Percentiles rank a stretch among this genome's conserved stretches.
Evolutionary conservation across 495 filamentous ascomycete species (phyloP).

Genomic region (Penicillium nucicola): DNA sequence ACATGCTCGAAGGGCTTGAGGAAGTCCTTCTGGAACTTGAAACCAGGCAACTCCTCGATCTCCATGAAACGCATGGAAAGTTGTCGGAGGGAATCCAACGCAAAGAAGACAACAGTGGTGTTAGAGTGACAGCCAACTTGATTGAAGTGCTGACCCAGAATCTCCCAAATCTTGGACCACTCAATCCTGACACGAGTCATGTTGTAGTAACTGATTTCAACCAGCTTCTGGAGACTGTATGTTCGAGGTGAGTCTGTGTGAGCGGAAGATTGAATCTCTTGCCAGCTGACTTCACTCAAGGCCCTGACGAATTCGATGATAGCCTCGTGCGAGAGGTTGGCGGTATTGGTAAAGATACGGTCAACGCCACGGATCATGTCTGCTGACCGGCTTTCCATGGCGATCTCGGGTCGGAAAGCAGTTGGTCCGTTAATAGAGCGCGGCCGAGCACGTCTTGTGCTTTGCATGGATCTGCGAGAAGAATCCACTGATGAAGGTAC

Average conservation of each 20-base stretch:
- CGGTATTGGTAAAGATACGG: constrained; percentile 92
- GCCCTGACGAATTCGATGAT: constrained; percentile 97
- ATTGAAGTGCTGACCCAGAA: constrained; percentile 96
- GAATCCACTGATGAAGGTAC: constrained; percentile 52
- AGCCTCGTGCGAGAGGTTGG: constrained; percentile 86
- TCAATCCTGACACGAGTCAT: constrained; percentile 98
- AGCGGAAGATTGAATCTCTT: constrained; percentile 95
- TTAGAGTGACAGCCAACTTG: constrained; percentile 94
- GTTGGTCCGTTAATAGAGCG: constrained; percentile 61
- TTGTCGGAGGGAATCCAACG: constrained; percentile 89
- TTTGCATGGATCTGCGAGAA: constrained; percentile 67
- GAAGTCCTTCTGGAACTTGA: constrained; percentile 99
- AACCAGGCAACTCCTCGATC: constrained; percentile 93
- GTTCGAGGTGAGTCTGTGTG: constrained; percentile 92
- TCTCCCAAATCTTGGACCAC: constrained; percentile 95
- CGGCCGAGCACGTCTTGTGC: constrained; percentile 59
- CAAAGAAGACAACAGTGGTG: constrained; percentile 94
- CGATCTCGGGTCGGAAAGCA: constrained; percentile 79
- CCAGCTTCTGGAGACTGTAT: constrained; percentile 95
- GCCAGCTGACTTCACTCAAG: constrained; percentile 95
- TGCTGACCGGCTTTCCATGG: constrained; percentile 84
- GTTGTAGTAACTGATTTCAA: constrained; percentile 99
- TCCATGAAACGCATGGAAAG: constrained; percentile 99
- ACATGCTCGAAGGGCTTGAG: constrained; percentile 97
- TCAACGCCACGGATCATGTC: constrained; percentile 92